Conservation (phyloP, 78 protist species). For the Monocercomonoides exilis region DNA sequence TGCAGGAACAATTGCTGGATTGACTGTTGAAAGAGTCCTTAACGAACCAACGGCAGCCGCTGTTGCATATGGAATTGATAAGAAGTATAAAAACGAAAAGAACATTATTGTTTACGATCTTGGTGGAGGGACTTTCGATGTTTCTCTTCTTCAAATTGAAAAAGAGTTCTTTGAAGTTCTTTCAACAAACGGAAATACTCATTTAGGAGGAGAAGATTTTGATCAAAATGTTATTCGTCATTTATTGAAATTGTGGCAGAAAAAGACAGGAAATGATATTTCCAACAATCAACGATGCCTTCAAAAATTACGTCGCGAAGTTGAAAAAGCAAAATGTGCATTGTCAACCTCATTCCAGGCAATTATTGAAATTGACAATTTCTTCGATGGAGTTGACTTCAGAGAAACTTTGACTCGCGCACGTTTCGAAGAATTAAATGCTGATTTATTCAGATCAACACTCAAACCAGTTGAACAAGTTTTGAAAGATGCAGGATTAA, state of each 20-base stretch:
- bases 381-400: conserved; percentile 90
- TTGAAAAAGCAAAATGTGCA: conserved; percentile 87
- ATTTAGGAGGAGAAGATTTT: conserved; percentile 98
- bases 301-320: conserved; percentile 80
- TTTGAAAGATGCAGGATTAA: conserved; percentile 76
- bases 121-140: conserved; percentile 99
- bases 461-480: conserved; percentile 79
- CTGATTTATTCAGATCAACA: conserved; percentile 86
- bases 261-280: conserved; percentile 67
- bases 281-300: conserved; percentile 70
- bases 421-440: conserved; percentile 92
- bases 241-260: conserved; percentile 63
- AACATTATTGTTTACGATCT: conserved; percentile 91
- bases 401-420: conserved; percentile 91
- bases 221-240: conserved; percentile 87
- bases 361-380: conserved; percentile 79
- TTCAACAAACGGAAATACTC: conserved; percentile 93
- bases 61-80: conserved; percentile 82
- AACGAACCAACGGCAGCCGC: conserved; percentile 99
- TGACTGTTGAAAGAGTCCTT: conserved; percentile 86
- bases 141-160: conserved; percentile 87
- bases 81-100: conserved; percentile 36
- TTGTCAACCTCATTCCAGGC: conserved; percentile 70
- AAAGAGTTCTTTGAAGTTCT: conserved; percentile 95
- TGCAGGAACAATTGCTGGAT: conserved; percentile 95